Percentiles rank a stretch among this genome's conserved stretches.
Conservation (phyloP, 202 grass and related monocot species). For the Musa balbisiana region DNA sequence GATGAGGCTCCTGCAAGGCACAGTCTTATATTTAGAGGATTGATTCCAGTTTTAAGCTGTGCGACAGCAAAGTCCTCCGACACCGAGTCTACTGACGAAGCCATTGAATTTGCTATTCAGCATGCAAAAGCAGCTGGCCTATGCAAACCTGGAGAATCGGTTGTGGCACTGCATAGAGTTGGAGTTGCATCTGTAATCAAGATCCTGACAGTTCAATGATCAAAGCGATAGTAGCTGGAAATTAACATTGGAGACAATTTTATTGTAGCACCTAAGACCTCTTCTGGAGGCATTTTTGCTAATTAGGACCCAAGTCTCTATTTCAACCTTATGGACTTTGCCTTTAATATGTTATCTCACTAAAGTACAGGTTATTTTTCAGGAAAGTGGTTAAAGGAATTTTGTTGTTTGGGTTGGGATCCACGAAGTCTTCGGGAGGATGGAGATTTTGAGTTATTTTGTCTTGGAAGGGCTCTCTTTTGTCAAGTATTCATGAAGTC, state of each 20-base stretch:
- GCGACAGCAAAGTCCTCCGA: neutral
- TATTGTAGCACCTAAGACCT: neutral
- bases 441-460: too few relatives aligned
- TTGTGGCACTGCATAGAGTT: neutral
- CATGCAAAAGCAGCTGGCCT: neutral
- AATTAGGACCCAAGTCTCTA: too few relatives aligned
- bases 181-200: neutral
- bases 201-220: neutral
- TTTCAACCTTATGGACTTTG: too few relatives aligned
- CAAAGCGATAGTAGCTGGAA: neutral
- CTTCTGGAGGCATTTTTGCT: too few relatives aligned
- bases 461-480: too few relatives aligned
- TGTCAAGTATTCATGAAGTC: too few relatives aligned
- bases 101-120: neutral
- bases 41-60: slow-evolving; percentile 3
- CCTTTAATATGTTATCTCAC: too few relatives aligned
- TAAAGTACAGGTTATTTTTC: too few relatives aligned
- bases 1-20: slow-evolving; percentile 9
- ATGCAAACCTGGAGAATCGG: neutral
- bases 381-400: too few relatives aligned
- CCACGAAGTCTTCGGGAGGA: too few relatives aligned
- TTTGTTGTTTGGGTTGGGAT: too few relatives aligned
- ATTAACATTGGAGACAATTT: neutral
- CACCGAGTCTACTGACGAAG: neutral
- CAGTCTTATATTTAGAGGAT: neutral